Evolutionary conservation across 129 eudicot genomes (phyloP), one percentile per base, ranked within the genome.

Genomic region (Flaveria trinervia): DNA sequence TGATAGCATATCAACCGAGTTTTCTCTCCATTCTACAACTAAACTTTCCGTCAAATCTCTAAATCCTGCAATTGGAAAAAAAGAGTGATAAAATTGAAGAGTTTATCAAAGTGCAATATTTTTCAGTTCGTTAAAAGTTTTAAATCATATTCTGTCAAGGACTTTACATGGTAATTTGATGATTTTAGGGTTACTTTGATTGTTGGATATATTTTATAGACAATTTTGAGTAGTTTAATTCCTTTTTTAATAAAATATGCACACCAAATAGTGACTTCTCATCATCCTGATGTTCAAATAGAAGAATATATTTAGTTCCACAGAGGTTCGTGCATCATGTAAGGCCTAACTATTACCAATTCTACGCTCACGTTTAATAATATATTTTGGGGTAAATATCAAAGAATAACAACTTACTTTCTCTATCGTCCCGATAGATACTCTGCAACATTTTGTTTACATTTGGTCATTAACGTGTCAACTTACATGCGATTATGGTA

Each of bases 11-110:
- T 20, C 22, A 20, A 20, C 22, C 22, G 30, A 78, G 77, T 70
- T 36, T 30, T 28, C 44, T 78, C 71, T 70, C 68, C 49, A 45
- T 73, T 65, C 4, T 20, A 65, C 43, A 41, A 72, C n/a, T 64
- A 65, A 65, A 59, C 48, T 2, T 54, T 65, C 8, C 56, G 46
- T 56, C 36, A 15, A 44, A 55, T 66, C 56, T 43, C 56, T 15
- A 26, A 17, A 28, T 56, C 80, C 84, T 80, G 80, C 71, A 57
- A 65, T 52, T 44, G 69, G 0, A 7, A 71, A 23, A 54, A 44
- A 30, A 30, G 36, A 64, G 23, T 16, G 73, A 64, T 72, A 33
- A 79, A 73, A 64, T 54, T 44, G 23, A 22, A 5, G 56, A 26
- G 12, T 55, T 44, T 9, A 43, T 20, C 13, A 26, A 26, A 11